Evolutionary conservation across 768 basidiomycete genomes (phyloP).

Genomic region (Amanita exitialis): DNA sequence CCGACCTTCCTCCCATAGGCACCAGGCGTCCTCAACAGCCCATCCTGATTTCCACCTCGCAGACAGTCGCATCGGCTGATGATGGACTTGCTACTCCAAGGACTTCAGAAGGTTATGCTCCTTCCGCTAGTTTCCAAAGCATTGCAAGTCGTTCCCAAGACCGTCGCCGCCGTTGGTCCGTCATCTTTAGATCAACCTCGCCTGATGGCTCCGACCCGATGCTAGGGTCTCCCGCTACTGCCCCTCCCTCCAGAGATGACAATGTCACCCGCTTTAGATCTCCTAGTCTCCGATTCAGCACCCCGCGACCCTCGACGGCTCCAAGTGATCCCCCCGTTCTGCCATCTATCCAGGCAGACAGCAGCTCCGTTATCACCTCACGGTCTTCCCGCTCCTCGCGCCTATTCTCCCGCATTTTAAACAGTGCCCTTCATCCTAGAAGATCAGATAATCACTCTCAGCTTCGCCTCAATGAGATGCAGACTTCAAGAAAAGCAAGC

Average conservation of each 20-base stretch:
- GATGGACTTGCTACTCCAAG: slow-evolving; percentile 38
- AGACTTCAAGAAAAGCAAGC: slow-evolving; percentile 23
- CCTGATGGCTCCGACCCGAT: slow-evolving; percentile 10
- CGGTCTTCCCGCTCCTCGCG: slow-evolving; percentile 37
- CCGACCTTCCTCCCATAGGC: slow-evolving; percentile 64
- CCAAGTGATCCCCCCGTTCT: slow-evolving; percentile 14
- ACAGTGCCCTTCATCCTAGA: slow-evolving; percentile 49
- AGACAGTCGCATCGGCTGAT: slow-evolving; percentile 25
- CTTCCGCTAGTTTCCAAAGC: slow-evolving; percentile 17
- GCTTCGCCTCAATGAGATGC: slow-evolving; percentile 27
- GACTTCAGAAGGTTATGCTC: slow-evolving; percentile 31
- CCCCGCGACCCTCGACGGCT: slow-evolving; percentile 17
- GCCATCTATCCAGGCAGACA: slow-evolving; percentile 11
- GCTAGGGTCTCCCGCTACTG: slow-evolving; percentile 12
- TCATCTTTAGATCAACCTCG: slow-evolving; percentile 31
- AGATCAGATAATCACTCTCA: slow-evolving; percentile 47
- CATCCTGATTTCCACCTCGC: slow-evolving; percentile 45
- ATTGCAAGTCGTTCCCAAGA: slow-evolving; percentile 25
- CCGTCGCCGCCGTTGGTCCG: slow-evolving; percentile 64
- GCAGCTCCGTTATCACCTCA: background rate
- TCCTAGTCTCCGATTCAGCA: slow-evolving; percentile 20
- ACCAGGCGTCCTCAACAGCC: slow-evolving; percentile 57
- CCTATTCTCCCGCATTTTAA: slow-evolving; percentile 64
- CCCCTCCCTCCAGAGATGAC: slow-evolving; percentile 16
- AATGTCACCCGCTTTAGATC: slow-evolving; percentile 29